Percentiles rank a stretch among this genome's conserved stretches.
Conservation (phyloP, 805 yeast genomes). For the Nakazawaea wyomingensis region DNA sequence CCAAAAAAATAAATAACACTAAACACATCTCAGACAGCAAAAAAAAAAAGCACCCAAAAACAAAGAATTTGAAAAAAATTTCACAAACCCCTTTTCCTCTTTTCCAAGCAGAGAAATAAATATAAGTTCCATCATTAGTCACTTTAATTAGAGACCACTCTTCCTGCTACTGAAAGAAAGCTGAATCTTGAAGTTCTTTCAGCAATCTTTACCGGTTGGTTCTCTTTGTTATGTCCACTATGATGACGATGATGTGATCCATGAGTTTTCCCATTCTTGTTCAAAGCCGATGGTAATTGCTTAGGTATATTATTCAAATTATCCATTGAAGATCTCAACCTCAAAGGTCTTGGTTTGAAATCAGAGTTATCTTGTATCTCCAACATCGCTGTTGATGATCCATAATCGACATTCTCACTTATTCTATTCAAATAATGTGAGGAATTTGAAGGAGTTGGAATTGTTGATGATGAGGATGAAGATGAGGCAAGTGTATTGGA, state of each 20-base stretch:
- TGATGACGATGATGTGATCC: not conserved
- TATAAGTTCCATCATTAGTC: not conserved
- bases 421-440: slow-evolving; percentile 4
- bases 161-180: slow-evolving; percentile 4
- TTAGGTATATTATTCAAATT: slow-evolving; percentile 5
- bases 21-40: not conserved
- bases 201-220: not conserved
- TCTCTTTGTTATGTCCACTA: slow-evolving; percentile 1
- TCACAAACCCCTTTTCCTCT: not conserved
- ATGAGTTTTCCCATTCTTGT: no score
- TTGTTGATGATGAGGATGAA: slow-evolving; percentile 2
- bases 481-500: slow-evolving; percentile 9
- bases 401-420: not conserved
- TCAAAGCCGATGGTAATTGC: not conserved
- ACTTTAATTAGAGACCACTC: slow-evolving; percentile 1
- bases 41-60: not conserved
- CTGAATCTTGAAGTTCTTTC: slow-evolving; percentile 9
- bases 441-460: slow-evolving; percentile 11
- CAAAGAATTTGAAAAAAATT: no score
- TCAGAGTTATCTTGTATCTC: no score
- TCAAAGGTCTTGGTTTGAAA: slow-evolving; percentile 12
- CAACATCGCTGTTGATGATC: no score
- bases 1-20: not conserved
- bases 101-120: not conserved
- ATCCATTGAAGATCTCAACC: slow-evolving; percentile 10